These are phyloP conservation scores for Oryza rufipogon DNA, from an alignment of 176 grass and related monocot genomes.

Conservation along the genomic window DNA sequence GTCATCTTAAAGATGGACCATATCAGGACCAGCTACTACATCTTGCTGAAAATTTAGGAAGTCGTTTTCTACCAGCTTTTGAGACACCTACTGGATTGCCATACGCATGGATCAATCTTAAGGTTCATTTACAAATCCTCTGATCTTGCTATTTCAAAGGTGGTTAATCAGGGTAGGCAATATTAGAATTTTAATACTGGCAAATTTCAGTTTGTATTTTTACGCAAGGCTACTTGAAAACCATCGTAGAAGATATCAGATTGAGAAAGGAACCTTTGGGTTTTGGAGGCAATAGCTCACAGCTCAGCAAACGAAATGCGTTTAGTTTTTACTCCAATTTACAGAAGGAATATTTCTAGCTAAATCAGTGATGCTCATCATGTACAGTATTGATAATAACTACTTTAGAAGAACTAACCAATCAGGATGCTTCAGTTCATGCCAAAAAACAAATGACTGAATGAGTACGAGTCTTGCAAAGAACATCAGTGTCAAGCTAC, in stretches of 20 bases:
- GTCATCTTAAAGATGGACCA: slow-evolving; percentile 57
- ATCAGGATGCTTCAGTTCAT: not conserved
- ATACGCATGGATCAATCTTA: slow-evolving; percentile 96
- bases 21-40: slow-evolving; percentile 84
- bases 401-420: not conserved
- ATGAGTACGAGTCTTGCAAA: not conserved
- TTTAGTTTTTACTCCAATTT: not conserved
- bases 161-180: slow-evolving; percentile 1
- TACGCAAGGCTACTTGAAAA: slow-evolving; percentile 25
- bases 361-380: not conserved
- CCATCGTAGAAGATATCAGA: slow-evolving; percentile 5
- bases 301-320: not conserved
- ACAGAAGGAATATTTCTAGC: not conserved
- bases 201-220: slow-evolving; percentile 25
- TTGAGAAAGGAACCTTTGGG: not conserved
- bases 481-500: not conserved
- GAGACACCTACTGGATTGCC: slow-evolving; percentile 95
- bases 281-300: slow-evolving; percentile 10
- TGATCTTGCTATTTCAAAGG: slow-evolving; percentile 10
- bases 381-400: not conserved
- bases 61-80: slow-evolving; percentile 85
- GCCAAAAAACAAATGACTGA: not conserved
- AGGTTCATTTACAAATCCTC: slow-evolving; percentile 57
- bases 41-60: slow-evolving; percentile 87
- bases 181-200: not conserved